phyloP scores from a whole-genome alignment of 2,329 filamentous ascomycete genomes.

The Ascomycota sp. region DNA sequence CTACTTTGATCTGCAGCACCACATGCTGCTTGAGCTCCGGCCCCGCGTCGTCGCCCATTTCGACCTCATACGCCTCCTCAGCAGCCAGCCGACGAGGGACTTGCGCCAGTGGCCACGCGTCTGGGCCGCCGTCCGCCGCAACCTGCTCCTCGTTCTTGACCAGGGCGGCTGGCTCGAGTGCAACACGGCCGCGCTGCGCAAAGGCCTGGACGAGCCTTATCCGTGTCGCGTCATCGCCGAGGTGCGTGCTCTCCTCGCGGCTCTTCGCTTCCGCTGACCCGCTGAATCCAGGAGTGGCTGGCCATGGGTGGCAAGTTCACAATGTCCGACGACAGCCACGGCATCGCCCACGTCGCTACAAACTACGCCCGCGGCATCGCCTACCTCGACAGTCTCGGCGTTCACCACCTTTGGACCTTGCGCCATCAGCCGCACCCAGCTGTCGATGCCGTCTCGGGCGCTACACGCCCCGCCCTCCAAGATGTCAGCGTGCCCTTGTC shows the following conservation, averaged over 20 bases:
- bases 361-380: conserved; percentile 55
- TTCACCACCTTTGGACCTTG: conserved; percentile 40
- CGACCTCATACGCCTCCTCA: conserved; percentile 71
- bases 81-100: conserved; percentile 42
- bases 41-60: conserved; percentile 84
- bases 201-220: conserved; percentile 82
- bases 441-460: background rate
- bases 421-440: conserved; percentile 15
- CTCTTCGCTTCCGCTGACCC: background rate
- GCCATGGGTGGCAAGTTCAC: conserved; percentile 61
- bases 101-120: conserved; percentile 38
- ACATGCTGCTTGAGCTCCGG: conserved; percentile 52
- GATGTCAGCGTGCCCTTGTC: conserved; percentile 23
- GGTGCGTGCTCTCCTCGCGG: conserved; percentile 17
- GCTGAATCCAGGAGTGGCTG: conserved; percentile 41
- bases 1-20: conserved; percentile 76
- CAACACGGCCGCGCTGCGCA: conserved; percentile 71
- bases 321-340: conserved; percentile 88
- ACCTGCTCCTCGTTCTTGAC: conserved; percentile 46
- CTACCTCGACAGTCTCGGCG: conserved; percentile 47
- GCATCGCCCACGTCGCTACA: conserved; percentile 65
- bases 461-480: conserved; percentile 9
- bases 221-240: conserved; percentile 60
- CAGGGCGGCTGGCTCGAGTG: conserved; percentile 78
- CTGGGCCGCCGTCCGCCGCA: conserved; percentile 56